A percentile compares a stretch with the other conserved stretches of the same genome.
These are phyloP conservation scores for Yamadazyma songkhlaensis DNA, from an alignment of 1,139 yeast species.

Conservation along the genomic window DNA sequence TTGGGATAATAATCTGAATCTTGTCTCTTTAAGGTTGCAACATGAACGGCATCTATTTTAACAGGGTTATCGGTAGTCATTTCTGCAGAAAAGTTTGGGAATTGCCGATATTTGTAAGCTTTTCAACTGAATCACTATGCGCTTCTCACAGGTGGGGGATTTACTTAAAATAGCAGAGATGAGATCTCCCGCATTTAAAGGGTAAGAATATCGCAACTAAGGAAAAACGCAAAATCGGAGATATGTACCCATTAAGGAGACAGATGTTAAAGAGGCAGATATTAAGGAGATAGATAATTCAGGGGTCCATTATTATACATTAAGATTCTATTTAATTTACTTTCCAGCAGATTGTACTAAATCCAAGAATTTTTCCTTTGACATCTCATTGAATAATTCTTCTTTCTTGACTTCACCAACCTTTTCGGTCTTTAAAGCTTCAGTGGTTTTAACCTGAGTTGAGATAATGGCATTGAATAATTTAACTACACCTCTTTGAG, in stretches of 20 bases:
- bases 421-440: conserved; percentile 37
- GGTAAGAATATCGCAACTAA: no score
- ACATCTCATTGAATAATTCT: conserved; percentile 70
- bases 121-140: no score
- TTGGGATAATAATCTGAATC: conserved; percentile 7
- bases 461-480: conserved; percentile 87
- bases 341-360: conserved; percentile 75
- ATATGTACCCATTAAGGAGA: no score
- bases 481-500: conserved; percentile 92
- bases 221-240: no score
- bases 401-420: conserved; percentile 46
- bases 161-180: no score
- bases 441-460: conserved; percentile 66
- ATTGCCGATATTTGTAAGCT: no score
- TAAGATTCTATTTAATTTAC: background rate
- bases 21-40: conserved; percentile 11
- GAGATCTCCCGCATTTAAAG: no score
- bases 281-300: no score
- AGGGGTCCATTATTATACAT: no score
- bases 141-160: no score
- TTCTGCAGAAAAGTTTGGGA: no score
- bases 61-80: background rate
- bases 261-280: no score
- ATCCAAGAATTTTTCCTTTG: conserved; percentile 88
- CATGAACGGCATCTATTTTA: conserved; percentile 6